phyloP scores from a whole-genome alignment of 345 rosid species.

The Cardamine occulta region DNA sequence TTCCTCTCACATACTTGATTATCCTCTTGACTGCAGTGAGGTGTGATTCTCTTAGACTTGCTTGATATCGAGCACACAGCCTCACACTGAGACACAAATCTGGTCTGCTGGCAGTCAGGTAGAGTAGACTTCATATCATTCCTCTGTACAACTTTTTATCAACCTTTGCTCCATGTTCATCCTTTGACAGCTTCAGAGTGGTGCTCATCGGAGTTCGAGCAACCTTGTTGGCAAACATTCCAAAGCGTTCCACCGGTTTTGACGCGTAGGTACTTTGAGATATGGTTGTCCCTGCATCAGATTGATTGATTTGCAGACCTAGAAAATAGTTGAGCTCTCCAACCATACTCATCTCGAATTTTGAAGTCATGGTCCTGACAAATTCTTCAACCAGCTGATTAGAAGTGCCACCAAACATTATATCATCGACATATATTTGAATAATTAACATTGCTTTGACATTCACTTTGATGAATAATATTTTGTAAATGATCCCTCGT shows the following conservation, averaged over 20 bases:
- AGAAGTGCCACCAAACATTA: not conserved
- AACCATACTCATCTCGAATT: not conserved
- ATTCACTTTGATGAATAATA: not conserved
- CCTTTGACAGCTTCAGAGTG: fast-evolving
- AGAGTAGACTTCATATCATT: not conserved
- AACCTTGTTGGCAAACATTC: not conserved
- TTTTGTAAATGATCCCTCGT: not conserved
- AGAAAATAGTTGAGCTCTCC: not conserved
- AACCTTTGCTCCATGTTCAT: not conserved
- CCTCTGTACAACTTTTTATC: fast-evolving
- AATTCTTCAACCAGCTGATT: not conserved
- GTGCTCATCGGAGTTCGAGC: not conserved
- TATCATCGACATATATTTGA: not conserved
- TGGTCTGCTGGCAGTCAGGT: not conserved
- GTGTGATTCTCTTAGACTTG: not conserved
- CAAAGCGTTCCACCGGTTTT: not conserved
- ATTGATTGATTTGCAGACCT: not conserved
- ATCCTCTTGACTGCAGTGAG: not conserved
- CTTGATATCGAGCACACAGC: not conserved
- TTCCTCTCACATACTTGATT: not conserved
- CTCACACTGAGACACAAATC: not conserved
- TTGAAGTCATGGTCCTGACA: not conserved
- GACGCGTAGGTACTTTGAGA: not conserved
- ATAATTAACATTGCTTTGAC: not conserved
- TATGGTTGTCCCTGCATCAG: not conserved